Evolutionary conservation across 805 yeast genomes (phyloP).

Genomic region (Suhomyces pyralidae): DNA sequence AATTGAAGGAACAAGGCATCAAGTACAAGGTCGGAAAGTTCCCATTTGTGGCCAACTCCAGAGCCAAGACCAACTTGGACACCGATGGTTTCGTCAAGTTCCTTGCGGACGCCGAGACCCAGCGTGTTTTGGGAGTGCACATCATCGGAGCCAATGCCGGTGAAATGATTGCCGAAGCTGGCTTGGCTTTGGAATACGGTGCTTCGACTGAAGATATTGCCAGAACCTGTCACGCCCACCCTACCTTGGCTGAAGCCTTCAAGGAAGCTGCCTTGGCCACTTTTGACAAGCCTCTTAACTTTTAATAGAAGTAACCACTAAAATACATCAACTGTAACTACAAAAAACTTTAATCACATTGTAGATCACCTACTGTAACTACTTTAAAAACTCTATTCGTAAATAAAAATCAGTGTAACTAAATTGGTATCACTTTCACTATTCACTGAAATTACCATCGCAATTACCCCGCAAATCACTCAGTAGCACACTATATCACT

Average conservation of each 20-base stretch:
- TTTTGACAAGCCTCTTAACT: slow-evolving; percentile 78
- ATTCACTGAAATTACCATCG: too few species aligned
- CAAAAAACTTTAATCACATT: too few species aligned
- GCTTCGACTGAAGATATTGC: slow-evolving; percentile 98
- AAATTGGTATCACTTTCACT: too few species aligned
- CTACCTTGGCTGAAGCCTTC: slow-evolving; percentile 96
- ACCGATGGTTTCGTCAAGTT: slow-evolving; percentile 97
- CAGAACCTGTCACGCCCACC: slow-evolving; percentile 98
- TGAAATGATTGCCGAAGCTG: slow-evolving; percentile 99
- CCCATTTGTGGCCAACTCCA: slow-evolving; percentile 98
- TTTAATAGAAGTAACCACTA: too few species aligned
- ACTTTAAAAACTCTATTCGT: too few species aligned
- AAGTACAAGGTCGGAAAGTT: slow-evolving; percentile 93
- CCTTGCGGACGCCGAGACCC: slow-evolving; percentile 94
- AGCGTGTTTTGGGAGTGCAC: slow-evolving; percentile 93
- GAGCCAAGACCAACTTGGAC: slow-evolving; percentile 97
- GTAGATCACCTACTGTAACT: too few species aligned
- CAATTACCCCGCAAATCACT: too few species aligned
- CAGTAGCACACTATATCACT: too few species aligned
- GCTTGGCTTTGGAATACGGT: slow-evolving; percentile 96
- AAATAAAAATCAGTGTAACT: too few species aligned
- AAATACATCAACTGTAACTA: too few species aligned
- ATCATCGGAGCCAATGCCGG: slow-evolving; percentile 98
- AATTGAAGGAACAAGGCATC: slow-evolving; percentile 88
- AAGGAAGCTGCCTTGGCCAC: slow-evolving; percentile 96